Evolutionary conservation across 1,284 basidiomycete species (phyloP), one percentile per base, ranked within the genome.

Genomic region (Taiwanofungus camphoratus): DNA sequence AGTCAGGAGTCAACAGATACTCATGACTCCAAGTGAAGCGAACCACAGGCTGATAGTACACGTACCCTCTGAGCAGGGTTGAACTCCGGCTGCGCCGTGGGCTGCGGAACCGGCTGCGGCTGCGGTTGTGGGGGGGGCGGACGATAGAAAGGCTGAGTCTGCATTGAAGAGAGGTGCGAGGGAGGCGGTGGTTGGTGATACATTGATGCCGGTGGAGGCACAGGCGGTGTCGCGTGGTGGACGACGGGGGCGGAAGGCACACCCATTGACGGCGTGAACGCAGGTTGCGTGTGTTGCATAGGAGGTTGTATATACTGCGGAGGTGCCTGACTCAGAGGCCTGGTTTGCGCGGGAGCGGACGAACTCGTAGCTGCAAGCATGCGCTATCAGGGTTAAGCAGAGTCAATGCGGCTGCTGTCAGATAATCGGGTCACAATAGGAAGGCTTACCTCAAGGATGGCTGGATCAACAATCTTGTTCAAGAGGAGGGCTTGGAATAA

Each of bases 401-500:
- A 36, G 33, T 5, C 37, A 15, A 9, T 5, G 29, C 31, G 11
- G 18, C n/a, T 2, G 27, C 26, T 7, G 13, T 7, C 13, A 13
- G 13, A 13, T 13, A 27, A 13, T 8, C 26, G 26, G 26, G 13
- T 15, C 16, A n/a, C n/a, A n/a, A n/a, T 8, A 15, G 0, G 18
- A 38, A 9, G 15, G 20, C 73, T 57, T 54, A 82, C 79, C 58
- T 83, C 73, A 2, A 98, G 72, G 39, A 97, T 82, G 2, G 79
- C 77, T 1, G 87, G 79, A 54, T 98, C 94, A 36, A 99, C 91
- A 19, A 99, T 91, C 60, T 95, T 92, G 75, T 96, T 91, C 46
- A 97, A 72, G 4, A 99, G 70, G 58, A 99, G 80, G 0, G 92
- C 89, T 68, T 98, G 95, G 70, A 99, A 98, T 15, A 99, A 75